Evolutionary conservation across 129 eudicot genomes (phyloP).

Genomic region (Centella asiatica): DNA sequence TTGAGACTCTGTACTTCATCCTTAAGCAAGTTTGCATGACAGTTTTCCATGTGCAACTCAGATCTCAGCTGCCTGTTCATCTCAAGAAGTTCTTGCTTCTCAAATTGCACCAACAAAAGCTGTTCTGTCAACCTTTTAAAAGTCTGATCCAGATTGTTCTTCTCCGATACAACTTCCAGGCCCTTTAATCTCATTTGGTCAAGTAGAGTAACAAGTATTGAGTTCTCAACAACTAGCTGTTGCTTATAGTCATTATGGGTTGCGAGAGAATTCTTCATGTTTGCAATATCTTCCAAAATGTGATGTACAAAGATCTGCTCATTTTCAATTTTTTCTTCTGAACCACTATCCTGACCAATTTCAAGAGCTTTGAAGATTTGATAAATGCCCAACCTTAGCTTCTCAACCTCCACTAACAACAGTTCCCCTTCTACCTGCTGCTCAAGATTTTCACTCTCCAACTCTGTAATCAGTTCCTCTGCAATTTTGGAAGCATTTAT

Average conservation of each 20-base stretch:
- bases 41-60: conserved; percentile 24
- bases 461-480: conserved; percentile 68
- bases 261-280: conserved; percentile 33
- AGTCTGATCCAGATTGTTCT: conserved; percentile 26
- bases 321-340: conserved; percentile 30
- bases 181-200: conserved; percentile 40
- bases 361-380: conserved; percentile 65
- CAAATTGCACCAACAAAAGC: conserved; percentile 28
- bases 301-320: conserved; percentile 41
- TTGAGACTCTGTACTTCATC: conserved; percentile 29
- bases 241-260: conserved; percentile 53
- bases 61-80: conserved; percentile 31
- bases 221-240: conserved; percentile 56
- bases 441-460: conserved; percentile 80
- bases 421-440: conserved; percentile 87
- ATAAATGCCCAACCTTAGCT: conserved; percentile 63
- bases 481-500: conserved; percentile 65
- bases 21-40: conserved; percentile 15
- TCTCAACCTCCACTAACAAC: conserved; percentile 67
- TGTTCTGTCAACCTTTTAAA: conserved; percentile 22
- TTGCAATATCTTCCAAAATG: conserved; percentile 37
- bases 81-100: conserved; percentile 37
- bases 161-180: conserved; percentile 42
- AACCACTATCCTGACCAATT: conserved; percentile 21
- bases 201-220: conserved; percentile 48